phyloP scores from a whole-genome alignment of 2,329 filamentous ascomycete genomes.

The Sporothrix brunneoviolacea region DNA sequence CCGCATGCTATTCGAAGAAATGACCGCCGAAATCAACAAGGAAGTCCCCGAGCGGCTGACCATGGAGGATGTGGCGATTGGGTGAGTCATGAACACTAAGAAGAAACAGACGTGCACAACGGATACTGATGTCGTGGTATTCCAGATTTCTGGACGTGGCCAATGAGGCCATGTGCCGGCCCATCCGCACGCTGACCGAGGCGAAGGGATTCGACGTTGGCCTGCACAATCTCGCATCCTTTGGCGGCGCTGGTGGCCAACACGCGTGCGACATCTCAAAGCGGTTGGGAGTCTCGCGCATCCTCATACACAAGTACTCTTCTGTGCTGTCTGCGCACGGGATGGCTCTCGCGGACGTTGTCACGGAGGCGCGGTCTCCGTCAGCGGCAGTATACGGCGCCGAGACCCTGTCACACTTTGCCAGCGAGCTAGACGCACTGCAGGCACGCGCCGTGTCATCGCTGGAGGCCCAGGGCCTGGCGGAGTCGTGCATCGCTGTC shows the following conservation, averaged over 20 bases:
- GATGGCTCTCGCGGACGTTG: slow-evolving; percentile 86
- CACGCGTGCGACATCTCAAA: slow-evolving; percentile 83
- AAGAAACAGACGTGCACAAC: too few species aligned
- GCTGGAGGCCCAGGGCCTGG: slow-evolving; percentile 71
- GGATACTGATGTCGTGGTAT: too few species aligned
- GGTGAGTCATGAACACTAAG: too few species aligned
- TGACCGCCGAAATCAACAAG: slow-evolving; percentile 74
- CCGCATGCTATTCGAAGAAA: slow-evolving; percentile 76
- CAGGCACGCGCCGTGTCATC: too few species aligned
- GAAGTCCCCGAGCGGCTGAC: slow-evolving; percentile 42
- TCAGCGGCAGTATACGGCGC: slow-evolving; percentile 55
- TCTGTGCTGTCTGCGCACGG: slow-evolving; percentile 86
- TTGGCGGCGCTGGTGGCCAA: slow-evolving; percentile 86
- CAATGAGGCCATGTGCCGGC: slow-evolving; percentile 66
- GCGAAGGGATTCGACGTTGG: slow-evolving; percentile 89
- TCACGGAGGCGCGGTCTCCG: slow-evolving; percentile 80
- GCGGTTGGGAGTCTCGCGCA: slow-evolving; percentile 74
- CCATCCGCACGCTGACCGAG: slow-evolving; percentile 83
- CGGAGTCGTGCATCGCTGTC: slow-evolving; percentile 17
- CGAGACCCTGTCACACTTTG: slow-evolving; percentile 27
- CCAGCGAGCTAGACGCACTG: slow-evolving; percentile 21
- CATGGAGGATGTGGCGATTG: slow-evolving; percentile 58
- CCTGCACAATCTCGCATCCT: slow-evolving; percentile 81
- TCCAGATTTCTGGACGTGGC: slow-evolving; percentile 65
- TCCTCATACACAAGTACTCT: slow-evolving; percentile 78